Evolutionary conservation across 208 protist genomes (phyloP).

Genomic region (Leishmania mexicana): DNA sequence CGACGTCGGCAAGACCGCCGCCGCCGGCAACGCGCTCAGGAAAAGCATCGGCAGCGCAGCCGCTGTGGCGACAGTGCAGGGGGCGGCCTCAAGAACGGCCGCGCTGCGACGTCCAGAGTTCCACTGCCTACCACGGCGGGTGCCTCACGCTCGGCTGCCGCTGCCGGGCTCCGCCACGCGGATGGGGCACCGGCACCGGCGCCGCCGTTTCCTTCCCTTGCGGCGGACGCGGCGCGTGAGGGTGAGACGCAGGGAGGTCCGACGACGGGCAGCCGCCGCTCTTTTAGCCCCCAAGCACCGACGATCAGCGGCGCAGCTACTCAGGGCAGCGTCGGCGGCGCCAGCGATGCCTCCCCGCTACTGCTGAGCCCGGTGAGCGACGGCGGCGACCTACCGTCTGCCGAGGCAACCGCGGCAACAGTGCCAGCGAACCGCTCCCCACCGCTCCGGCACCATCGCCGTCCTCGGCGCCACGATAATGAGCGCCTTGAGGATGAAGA

Average conservation of each 20-base stretch:
- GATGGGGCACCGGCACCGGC: not conserved
- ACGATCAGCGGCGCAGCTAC: not conserved
- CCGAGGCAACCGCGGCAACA: not conserved
- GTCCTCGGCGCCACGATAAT: not conserved
- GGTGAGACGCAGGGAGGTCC: not conserved
- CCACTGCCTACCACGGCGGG: not conserved
- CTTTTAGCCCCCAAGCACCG: not conserved
- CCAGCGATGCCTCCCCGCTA: not conserved
- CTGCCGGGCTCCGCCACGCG: not conserved
- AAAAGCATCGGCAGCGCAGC: conserved; percentile 5
- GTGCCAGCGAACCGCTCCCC: not conserved
- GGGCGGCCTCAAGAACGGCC: not conserved
- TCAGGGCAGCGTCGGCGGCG: not conserved
- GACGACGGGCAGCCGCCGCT: not conserved
- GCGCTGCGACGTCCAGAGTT: not conserved
- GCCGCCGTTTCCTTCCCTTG: not conserved
- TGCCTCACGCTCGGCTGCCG: not conserved
- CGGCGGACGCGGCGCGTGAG: not conserved
- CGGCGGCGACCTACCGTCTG: not conserved
- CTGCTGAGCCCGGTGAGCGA: not conserved
- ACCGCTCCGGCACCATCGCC: not conserved
- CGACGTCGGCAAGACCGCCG: conserved; percentile 22
- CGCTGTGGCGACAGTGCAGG: not conserved
- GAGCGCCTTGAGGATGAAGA: conserved; percentile 12
- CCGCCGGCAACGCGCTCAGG: conserved; percentile 14